Percentiles rank a stretch among this genome's conserved stretches.
Evolutionary conservation across 2,329 filamentous ascomycete genomes (phyloP).

Genomic region (Colletotrichum trifolii): DNA sequence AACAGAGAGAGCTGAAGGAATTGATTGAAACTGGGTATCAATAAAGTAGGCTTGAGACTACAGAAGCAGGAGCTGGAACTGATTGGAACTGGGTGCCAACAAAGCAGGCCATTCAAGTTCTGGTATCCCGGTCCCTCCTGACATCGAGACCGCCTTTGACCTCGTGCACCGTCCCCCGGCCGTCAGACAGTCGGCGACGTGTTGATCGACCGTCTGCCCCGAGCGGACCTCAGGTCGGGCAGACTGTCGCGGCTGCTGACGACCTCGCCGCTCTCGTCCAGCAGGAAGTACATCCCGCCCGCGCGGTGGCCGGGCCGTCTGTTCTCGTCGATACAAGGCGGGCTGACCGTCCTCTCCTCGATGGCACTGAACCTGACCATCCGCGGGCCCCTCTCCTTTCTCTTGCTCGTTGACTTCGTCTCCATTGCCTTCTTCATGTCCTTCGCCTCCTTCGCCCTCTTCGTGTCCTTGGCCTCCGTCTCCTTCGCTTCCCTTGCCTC

Average conservation of each 20-base stretch:
- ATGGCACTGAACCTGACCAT: constrained; percentile 14
- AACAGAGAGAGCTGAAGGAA: too few relatives aligned
- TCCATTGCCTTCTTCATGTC: not conserved
- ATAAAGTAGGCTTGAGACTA: too few relatives aligned
- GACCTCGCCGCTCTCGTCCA: constrained; percentile 21
- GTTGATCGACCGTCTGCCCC: constrained; percentile 24
- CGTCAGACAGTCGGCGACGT: constrained; percentile 1
- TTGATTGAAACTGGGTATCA: too few relatives aligned
- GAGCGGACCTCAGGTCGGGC: constrained; percentile 28
- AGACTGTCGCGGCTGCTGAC: constrained; percentile 29
- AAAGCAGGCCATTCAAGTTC: not conserved
- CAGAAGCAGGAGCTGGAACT: too few relatives aligned
- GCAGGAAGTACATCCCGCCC: constrained; percentile 12
- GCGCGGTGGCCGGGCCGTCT: not conserved
- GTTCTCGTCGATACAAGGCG: not conserved
- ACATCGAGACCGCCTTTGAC: not conserved
- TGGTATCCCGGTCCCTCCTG: not conserved
- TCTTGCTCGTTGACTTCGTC: not conserved
- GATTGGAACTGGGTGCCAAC: not conserved
- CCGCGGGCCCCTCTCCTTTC: not conserved
- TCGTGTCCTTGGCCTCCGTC: not conserved
- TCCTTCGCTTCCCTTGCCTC: not conserved
- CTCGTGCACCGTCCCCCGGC: not conserved
- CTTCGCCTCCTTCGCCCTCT: not conserved
- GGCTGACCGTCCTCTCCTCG: not conserved